Evolutionary conservation across 23 red algal species (phyloP), one percentile per base, ranked within the genome.

Genomic region (Gracilariopsis chorda): DNA sequence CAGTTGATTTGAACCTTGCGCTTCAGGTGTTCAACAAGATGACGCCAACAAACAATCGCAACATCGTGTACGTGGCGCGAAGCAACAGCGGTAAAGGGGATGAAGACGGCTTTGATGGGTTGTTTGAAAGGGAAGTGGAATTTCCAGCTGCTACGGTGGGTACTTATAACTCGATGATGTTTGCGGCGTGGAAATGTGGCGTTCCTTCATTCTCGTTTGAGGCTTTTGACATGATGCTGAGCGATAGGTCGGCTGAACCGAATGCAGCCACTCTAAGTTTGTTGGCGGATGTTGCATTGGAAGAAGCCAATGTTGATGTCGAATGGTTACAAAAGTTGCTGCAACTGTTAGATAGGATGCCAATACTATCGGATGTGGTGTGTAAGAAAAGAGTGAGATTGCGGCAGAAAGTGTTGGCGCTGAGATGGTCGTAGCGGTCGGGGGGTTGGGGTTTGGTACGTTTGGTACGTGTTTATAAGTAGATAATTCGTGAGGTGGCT

Each of bases 101-200:
- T 23, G n/a, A n/a, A n/a, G n/a, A n/a, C n/a, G n/a, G n/a, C n/a
- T n/a, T n/a, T n/a, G 19, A n/a, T 8, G 42, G 37, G 14, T 51
- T 56, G 47, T 88, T 88, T 88, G 84, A 77, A 14, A 61, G 35
- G 2, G 84, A 61, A 10, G 25, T 59, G 19, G 87, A 80, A 37
- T 91, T 80, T 36, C 87, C 87, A 6, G 34, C 58, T 37, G 87
- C 87, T 21, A 81, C 75, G 12, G 75, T 80, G 16, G 72, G 75
- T 10, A 91, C 87, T 70, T 91, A 91, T 73, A 91, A 81, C 29
- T 79, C 87, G 44, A 79, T 91, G 73, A 91, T 91, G 51, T 70
- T 47, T 45, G 75, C 75, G 33, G 87, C 75, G 28, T 81, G 87
- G 72, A 48, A 52, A 21, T 37, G 73, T 35, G 72, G 58, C 19